These are phyloP conservation scores for Osmanthus fragrans DNA, from an alignment of 257 asterid species.

Conservation along the genomic window DNA sequence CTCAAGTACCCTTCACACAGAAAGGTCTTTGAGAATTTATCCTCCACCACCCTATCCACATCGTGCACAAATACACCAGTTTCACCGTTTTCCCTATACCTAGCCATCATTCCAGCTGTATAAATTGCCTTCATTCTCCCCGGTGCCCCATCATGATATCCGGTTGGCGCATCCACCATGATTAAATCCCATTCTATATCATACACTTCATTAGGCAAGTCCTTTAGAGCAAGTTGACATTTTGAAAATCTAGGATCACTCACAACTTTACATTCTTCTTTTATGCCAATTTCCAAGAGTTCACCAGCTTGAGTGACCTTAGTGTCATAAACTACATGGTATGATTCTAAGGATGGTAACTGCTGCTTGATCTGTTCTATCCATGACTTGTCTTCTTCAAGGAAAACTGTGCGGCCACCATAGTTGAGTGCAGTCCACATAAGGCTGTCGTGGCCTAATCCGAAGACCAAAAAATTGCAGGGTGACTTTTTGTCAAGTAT, in stretches of 20 bases:
- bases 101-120: conserved; percentile 80
- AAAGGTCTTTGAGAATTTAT: conserved; percentile 69
- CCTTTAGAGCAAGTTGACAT: conserved; percentile 61
- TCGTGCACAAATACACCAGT: conserved; percentile 90
- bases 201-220: conserved; percentile 57
- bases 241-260: conserved; percentile 74
- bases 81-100: conserved; percentile 67
- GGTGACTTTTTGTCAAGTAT: conserved; percentile 69
- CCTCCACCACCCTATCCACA: conserved; percentile 75
- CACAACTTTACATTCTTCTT: conserved; percentile 57
- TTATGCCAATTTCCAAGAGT: conserved; percentile 48
- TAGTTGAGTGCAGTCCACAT: conserved; percentile 93
- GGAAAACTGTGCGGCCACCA: conserved; percentile 74
- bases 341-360: conserved; percentile 60
- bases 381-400: conserved; percentile 84
- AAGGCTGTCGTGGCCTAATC: conserved; percentile 83
- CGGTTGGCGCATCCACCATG: conserved; percentile 95
- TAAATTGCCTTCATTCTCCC: conserved; percentile 89
- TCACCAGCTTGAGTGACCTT: conserved; percentile 70
- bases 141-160: conserved; percentile 75
- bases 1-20: conserved; percentile 71
- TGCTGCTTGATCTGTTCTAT: conserved; percentile 50
- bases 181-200: conserved; percentile 83
- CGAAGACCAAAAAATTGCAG: conserved; percentile 80
- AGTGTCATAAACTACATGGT: conserved; percentile 69